phyloP scores from a whole-genome alignment of 306 rosid genomes.

The Delonix regia region DNA sequence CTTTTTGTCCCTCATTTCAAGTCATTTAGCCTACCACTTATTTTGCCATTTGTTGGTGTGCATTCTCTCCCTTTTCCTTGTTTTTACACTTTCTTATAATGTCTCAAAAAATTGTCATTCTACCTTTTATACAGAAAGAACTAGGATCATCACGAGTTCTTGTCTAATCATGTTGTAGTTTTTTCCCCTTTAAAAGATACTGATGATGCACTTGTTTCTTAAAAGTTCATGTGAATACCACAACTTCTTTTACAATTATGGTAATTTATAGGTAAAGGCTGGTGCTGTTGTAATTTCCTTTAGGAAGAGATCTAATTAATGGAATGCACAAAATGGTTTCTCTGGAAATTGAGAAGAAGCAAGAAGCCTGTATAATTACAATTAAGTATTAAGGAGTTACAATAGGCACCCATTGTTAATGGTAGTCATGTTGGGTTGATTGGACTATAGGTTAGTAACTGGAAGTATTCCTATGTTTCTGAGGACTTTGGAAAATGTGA shows the following conservation, averaged over 20 bases:
- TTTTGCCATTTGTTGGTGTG: not conserved
- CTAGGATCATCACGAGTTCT: not conserved
- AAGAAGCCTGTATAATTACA: constrained; percentile 15
- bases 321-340: constrained; percentile 17
- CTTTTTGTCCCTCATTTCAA: not conserved
- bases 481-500: constrained; percentile 21
- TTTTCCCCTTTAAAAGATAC: not conserved
- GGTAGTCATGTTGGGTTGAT: not conserved
- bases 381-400: constrained; percentile 1
- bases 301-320: constrained; percentile 7
- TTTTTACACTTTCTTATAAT: not conserved
- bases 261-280: constrained; percentile 5
- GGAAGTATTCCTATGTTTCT: not conserved
- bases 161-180: not conserved
- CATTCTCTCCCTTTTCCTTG: not conserved
- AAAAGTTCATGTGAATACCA: not conserved
- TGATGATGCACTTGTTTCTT: not conserved
- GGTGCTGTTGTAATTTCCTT: constrained; percentile 30
- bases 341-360: constrained; percentile 20
- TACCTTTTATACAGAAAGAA: not conserved
- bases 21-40: not conserved
- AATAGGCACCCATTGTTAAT: not conserved
- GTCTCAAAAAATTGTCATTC: not conserved
- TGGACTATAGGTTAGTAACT: not conserved
- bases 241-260: not conserved